These are phyloP conservation scores for Fusarium compactum DNA, from an alignment of 2,329 filamentous ascomycete genomes.

Conservation along the genomic window DNA sequence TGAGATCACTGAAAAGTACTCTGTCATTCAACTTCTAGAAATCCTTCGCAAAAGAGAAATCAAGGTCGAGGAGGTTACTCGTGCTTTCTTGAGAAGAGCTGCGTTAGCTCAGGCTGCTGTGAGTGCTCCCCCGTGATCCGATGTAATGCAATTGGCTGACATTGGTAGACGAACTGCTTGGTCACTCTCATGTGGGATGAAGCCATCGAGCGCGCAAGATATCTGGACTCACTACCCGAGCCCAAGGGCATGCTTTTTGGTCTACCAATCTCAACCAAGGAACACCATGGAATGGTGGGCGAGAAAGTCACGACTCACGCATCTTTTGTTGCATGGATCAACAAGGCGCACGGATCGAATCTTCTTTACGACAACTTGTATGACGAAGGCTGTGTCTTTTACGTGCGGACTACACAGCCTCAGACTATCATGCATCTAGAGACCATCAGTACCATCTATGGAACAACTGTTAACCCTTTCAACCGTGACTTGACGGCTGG, in stretches of 20 bases:
- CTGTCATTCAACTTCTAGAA: slow-evolving; percentile 38
- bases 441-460: slow-evolving; percentile 72
- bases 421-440: slow-evolving; percentile 69
- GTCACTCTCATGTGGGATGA: slow-evolving; percentile 53
- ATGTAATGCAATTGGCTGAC: not conserved
- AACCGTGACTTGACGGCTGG: slow-evolving; percentile 71
- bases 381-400: slow-evolving; percentile 50
- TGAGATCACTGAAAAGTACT: slow-evolving; percentile 49
- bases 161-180: slow-evolving; percentile 49
- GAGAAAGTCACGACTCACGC: slow-evolving; percentile 46
- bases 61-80: slow-evolving; percentile 46
- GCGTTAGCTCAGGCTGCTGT: slow-evolving; percentile 47
- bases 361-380: slow-evolving; percentile 49
- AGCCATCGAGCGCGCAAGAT: slow-evolving; percentile 50
- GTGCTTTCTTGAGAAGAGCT: slow-evolving; percentile 45
- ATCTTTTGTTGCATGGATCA: slow-evolving; percentile 50
- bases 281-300: slow-evolving; percentile 54
- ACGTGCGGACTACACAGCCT: slow-evolving; percentile 77
- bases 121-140: not conserved
- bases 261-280: slow-evolving; percentile 53
- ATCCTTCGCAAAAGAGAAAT: slow-evolving; percentile 37
- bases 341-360: slow-evolving; percentile 51
- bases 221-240: slow-evolving; percentile 51
- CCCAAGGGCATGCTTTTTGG: slow-evolving; percentile 51
- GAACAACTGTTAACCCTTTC: slow-evolving; percentile 71